A percentile compares a stretch with the other conserved stretches of the same genome.
These are phyloP conservation scores for Carallia pectinifolia DNA, from an alignment of 345 rosid genomes.

Conservation along the genomic window DNA sequence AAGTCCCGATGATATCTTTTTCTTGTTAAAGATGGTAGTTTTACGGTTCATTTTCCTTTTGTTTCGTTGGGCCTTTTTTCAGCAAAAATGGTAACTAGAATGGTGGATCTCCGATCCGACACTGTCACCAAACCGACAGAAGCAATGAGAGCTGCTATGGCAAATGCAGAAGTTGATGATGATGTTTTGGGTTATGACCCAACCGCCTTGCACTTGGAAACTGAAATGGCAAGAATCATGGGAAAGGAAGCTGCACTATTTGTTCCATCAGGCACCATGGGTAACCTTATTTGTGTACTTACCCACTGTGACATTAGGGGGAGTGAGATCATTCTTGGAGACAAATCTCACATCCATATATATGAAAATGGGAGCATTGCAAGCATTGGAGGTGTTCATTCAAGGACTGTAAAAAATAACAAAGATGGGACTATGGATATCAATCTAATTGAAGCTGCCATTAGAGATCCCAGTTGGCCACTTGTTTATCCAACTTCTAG, in stretches of 20 bases:
- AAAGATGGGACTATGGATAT: slow-evolving; percentile 81
- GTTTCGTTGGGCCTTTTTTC: slow-evolving; percentile 12
- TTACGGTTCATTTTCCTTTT: background rate
- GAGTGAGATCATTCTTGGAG: slow-evolving; percentile 93
- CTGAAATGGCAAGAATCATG: slow-evolving; percentile 62
- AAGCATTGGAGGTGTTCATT: slow-evolving; percentile 89
- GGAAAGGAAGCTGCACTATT: slow-evolving; percentile 90
- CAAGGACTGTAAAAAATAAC: slow-evolving; percentile 72
- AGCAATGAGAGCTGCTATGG: slow-evolving; percentile 89
- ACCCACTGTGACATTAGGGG: slow-evolving; percentile 86
- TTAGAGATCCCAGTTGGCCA: slow-evolving; percentile 67
- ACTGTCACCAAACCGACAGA: slow-evolving; percentile 89
- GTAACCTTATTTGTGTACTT: slow-evolving; percentile 85
- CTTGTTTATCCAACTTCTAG: slow-evolving; percentile 77
- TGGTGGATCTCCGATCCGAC: slow-evolving; percentile 89
- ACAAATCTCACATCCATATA: slow-evolving; percentile 71
- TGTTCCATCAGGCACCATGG: slow-evolving; percentile 97
- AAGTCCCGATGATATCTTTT: background rate
- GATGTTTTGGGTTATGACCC: slow-evolving; percentile 78
- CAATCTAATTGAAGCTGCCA: slow-evolving; percentile 66
- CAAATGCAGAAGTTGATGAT: slow-evolving; percentile 86
- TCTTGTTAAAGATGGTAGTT: background rate
- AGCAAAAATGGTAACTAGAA: slow-evolving; percentile 58
- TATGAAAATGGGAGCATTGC: slow-evolving; percentile 89
- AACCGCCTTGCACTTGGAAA: slow-evolving; percentile 55